These are phyloP conservation scores for Tulasnella sp. DNA, from an alignment of 768 basidiomycete species.

Conservation along the genomic window DNA sequence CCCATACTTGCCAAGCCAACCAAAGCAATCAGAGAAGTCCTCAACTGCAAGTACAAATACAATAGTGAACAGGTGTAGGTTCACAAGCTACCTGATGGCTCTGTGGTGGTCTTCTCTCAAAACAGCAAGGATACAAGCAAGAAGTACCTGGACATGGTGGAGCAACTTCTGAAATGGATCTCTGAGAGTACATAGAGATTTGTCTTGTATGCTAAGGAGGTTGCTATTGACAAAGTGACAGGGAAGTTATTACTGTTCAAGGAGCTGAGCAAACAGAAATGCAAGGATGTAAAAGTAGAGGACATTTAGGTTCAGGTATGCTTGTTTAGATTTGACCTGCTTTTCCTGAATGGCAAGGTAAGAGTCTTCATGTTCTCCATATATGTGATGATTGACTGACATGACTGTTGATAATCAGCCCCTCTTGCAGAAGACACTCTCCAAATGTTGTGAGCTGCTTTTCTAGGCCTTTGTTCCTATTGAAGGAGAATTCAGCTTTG, in stretches of 20 bases:
- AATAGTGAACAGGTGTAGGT: conserved; percentile 97
- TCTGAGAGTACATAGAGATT: conserved; percentile 76
- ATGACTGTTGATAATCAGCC: no score
- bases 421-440: conserved; percentile 61
- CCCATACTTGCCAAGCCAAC: conserved; percentile 99
- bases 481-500: conserved; percentile 85
- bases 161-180: conserved; percentile 86
- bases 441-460: conserved; percentile 66
- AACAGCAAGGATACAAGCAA: conserved; percentile 99
- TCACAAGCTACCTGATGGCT: conserved; percentile 72
- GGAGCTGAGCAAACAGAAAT: conserved; percentile 84
- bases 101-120: conserved; percentile 83
- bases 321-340: conserved; percentile 88
- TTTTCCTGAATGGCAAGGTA: conserved; percentile 97
- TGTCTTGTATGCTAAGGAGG: conserved; percentile 92
- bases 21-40: conserved; percentile 94
- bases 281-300: conserved; percentile 96
- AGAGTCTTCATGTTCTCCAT: conserved; percentile 20
- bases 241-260: conserved; percentile 95
- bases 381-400: background rate
- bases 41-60: conserved; percentile 99
- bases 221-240: conserved; percentile 79
- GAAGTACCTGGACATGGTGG: conserved; percentile 95
- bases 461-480: conserved; percentile 70
- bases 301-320: conserved; percentile 96